A percentile compares a stretch with the other conserved stretches of the same genome.
Evolutionary conservation across 2,329 filamentous ascomycete species (phyloP).

Genomic region (Cephalotrichum gorgonifer): DNA sequence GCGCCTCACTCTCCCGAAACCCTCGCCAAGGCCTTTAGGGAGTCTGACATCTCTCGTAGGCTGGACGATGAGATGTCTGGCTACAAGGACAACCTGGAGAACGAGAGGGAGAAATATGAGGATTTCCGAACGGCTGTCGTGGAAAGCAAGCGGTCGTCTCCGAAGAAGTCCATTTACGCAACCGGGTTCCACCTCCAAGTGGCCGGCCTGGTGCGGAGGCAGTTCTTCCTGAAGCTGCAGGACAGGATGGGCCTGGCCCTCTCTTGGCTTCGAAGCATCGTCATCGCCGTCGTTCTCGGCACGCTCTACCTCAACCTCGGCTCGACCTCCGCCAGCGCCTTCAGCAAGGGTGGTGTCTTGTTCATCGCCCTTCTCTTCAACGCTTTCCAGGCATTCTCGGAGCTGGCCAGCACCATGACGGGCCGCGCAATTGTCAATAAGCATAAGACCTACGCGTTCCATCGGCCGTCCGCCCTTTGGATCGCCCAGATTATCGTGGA

Average conservation of each 20-base stretch:
- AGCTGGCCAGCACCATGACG: slow-evolving; percentile 65
- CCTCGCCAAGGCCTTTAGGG: slow-evolving; percentile 59
- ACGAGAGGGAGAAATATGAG: slow-evolving; percentile 57
- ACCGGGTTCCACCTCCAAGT: slow-evolving; percentile 76
- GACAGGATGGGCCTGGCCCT: slow-evolving; percentile 69
- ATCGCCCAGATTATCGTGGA: slow-evolving; percentile 77
- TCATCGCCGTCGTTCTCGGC: slow-evolving; percentile 69
- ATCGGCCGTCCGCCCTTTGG: slow-evolving; percentile 72
- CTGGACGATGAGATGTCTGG: slow-evolving; percentile 56
- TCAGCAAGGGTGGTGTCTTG: slow-evolving; percentile 70
- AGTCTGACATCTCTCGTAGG: slow-evolving; percentile 46
- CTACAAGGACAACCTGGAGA: slow-evolving; percentile 55
- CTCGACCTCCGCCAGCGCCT: slow-evolving; percentile 57
- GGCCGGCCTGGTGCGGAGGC: slow-evolving; percentile 73
- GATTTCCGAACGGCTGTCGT: slow-evolving; percentile 68
- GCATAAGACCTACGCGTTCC: slow-evolving; percentile 74
- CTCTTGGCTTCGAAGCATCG: slow-evolving; percentile 56
- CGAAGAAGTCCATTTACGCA: slow-evolving; percentile 68
- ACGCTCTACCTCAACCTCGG: slow-evolving; percentile 68
- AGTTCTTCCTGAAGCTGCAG: slow-evolving; percentile 78
- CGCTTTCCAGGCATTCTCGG: slow-evolving; percentile 76
- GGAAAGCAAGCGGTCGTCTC: slow-evolving; percentile 68
- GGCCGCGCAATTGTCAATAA: slow-evolving; percentile 73
- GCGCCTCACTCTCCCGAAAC: slow-evolving; percentile 59
- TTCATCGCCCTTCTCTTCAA: slow-evolving; percentile 78